These are phyloP conservation scores for Lasiodiplodia theobromae DNA, from an alignment of 2,329 filamentous ascomycete species.

Conservation along the genomic window DNA sequence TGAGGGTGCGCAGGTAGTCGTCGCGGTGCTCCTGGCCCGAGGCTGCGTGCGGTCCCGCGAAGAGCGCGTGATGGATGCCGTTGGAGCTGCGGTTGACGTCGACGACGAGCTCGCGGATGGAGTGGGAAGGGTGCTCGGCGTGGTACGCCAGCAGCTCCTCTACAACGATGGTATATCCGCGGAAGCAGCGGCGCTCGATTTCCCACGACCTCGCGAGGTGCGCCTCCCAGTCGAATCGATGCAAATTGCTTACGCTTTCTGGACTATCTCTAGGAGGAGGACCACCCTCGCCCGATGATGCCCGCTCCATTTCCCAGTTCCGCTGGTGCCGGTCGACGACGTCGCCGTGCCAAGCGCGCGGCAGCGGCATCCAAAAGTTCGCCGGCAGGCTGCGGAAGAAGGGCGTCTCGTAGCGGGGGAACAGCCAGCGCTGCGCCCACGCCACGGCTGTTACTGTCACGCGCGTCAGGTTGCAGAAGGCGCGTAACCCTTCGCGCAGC, in stretches of 20 bases:
- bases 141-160: conserved; percentile 37
- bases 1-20: not conserved
- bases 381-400: conserved; percentile 51
- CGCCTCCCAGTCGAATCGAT: not conserved
- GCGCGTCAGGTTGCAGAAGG: conserved; percentile 46
- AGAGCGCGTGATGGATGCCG: conserved; percentile 2
- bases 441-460: conserved; percentile 51
- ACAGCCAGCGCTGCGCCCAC: conserved; percentile 46
- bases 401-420: conserved; percentile 52
- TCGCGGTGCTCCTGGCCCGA: not conserved
- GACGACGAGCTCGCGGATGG: conserved; percentile 47
- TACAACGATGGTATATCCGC: conserved; percentile 43
- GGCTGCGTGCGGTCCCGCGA: not conserved
- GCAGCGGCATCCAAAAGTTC: conserved; percentile 51
- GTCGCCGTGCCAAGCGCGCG: conserved; percentile 42
- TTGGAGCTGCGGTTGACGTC: conserved; percentile 34
- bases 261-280: too few species aligned
- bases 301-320: not conserved
- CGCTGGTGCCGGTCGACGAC: conserved; percentile 27
- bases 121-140: conserved; percentile 30
- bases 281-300: too few species aligned
- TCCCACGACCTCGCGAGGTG: not conserved
- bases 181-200: conserved; percentile 35
- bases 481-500: conserved; percentile 43
- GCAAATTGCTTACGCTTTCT: not conserved